Percentiles rank a stretch among this genome's conserved stretches.
Conservation (phyloP, 1,139 yeast species). For the Diutina pseudorugosa region DNA sequence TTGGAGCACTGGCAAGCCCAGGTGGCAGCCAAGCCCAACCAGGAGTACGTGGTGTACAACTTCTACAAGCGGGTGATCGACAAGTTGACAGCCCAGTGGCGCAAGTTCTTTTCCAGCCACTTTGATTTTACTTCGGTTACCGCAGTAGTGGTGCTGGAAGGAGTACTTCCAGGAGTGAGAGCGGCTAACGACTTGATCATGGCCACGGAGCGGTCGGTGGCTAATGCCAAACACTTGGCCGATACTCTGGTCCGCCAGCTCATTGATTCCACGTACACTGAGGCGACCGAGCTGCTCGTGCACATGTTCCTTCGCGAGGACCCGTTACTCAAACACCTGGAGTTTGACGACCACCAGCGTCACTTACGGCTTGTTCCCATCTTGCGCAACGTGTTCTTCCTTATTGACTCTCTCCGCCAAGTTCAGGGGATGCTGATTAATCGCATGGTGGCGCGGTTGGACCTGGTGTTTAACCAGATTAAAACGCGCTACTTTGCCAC, state of each 20-base stretch:
- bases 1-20: slow-evolving; percentile 26
- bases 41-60: slow-evolving; percentile 48
- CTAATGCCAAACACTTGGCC: slow-evolving; percentile 10
- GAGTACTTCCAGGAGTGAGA: slow-evolving; percentile 22
- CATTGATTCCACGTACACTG: slow-evolving; percentile 30
- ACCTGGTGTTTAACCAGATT: slow-evolving; percentile 36
- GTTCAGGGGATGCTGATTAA: slow-evolving; percentile 17
- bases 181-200: slow-evolving; percentile 23
- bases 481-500: slow-evolving; percentile 32
- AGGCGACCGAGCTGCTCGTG: slow-evolving; percentile 22
- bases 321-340: slow-evolving; percentile 31
- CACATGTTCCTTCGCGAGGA: slow-evolving; percentile 29
- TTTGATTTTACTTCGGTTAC: slow-evolving; percentile 41
- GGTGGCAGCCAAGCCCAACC: slow-evolving; percentile 39
- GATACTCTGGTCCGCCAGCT: slow-evolving; percentile 17
- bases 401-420: slow-evolving; percentile 36
- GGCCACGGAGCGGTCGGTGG: slow-evolving; percentile 22
- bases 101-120: slow-evolving; percentile 43
- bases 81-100: slow-evolving; percentile 46
- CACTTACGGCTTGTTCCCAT: slow-evolving; percentile 47
- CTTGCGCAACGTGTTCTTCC: slow-evolving; percentile 50
- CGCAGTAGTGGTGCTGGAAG: slow-evolving; percentile 24
- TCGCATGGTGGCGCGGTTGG: slow-evolving; percentile 32
- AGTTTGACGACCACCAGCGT: slow-evolving; percentile 45
- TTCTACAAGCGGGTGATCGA: slow-evolving; percentile 41